Conservation (phyloP, 2,329 filamentous ascomycete species). For the Curvularia lunata region DNA sequence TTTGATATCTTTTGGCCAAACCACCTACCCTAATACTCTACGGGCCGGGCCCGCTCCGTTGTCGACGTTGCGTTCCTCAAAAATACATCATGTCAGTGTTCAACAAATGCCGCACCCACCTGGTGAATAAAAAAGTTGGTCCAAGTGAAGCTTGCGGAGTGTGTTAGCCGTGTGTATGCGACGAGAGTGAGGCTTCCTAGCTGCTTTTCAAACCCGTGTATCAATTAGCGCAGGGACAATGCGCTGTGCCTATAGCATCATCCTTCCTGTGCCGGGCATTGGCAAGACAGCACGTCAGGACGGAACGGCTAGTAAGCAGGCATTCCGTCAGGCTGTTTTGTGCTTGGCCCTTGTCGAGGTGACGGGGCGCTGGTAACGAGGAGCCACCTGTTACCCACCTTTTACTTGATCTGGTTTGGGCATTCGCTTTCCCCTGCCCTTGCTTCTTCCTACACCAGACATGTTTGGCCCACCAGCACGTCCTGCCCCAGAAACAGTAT, state of each 20-base stretch:
- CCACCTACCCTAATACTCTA: constrained; percentile 34
- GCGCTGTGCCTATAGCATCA: constrained; percentile 26
- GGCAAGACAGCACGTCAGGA: constrained; percentile 12
- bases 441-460: constrained; percentile 3
- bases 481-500: constrained; percentile 9
- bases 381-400: constrained; percentile 10
- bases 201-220: constrained; percentile 10
- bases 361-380: constrained; percentile 6
- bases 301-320: constrained; percentile 15
- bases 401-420: constrained; percentile 13
- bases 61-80: constrained; percentile 23
- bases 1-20: constrained; percentile 34
- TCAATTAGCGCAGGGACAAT: constrained; percentile 20
- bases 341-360: constrained; percentile 24
- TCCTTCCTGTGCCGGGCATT: constrained; percentile 23
- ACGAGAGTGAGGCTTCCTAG: constrained; percentile 28
- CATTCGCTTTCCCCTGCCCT: constrained; percentile 8
- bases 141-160: constrained; percentile 11
- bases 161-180: background rate
- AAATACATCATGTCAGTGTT: constrained; percentile 22
- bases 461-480: constrained; percentile 8
- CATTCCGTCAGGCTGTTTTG: constrained; percentile 33
- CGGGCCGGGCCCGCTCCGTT: constrained; percentile 33
- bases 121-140: background rate
- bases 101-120: background rate